Base-by-base conservation (phyloP, 768 basidiomycete genomes). In the Lactifluus echinatus region DNA sequence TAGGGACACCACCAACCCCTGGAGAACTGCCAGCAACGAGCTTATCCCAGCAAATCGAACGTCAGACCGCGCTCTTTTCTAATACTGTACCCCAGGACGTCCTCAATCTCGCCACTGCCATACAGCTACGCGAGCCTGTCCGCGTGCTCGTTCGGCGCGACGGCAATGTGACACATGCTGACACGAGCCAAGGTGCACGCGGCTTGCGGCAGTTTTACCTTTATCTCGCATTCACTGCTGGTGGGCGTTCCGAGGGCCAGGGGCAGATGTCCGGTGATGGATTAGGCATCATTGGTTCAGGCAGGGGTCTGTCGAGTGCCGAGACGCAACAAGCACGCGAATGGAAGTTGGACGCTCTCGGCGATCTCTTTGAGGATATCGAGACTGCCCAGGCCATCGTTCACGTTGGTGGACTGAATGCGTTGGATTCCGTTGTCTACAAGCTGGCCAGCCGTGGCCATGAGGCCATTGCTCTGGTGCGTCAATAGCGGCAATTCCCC, bases 61-160 rank as follows among this genome's bases (percentile, higher is more conserved):
- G 93, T 24, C 93, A 94, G 70, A 92, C 91, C 4, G 91, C 89
- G 7, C 76, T 92, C n/a, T 97, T 97, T 72, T 95, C 93, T 36
- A 98, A 98, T 69, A 99, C 96, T 2, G 94, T 96, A 17, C 95
- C 93, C 15, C 93, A 95, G 68, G 96, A 99, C 67, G 96, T 99
- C 11, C 81, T 99, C 61, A 97, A 94, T 69, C 84, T 99, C 40
- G 93, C 93, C 1, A 84, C 90, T 53, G 84, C 88, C 4, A 93
- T 99, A 56, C 89, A 96, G 66, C 81, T 99, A 11, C 84, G 89
- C 51, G 96, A 99, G 69, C 95, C 96, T 21, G 93, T 99, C 40
- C 83, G 96, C 24, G 96, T 99, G n/a, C 83, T 99, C 19, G 96
- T 99, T 23, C 82, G 96, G 51, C 80, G 95, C 17, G 89, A 93